Base-by-base conservation (phyloP, 306 rosid genomes). In the Fragaria ananassa region DNA sequence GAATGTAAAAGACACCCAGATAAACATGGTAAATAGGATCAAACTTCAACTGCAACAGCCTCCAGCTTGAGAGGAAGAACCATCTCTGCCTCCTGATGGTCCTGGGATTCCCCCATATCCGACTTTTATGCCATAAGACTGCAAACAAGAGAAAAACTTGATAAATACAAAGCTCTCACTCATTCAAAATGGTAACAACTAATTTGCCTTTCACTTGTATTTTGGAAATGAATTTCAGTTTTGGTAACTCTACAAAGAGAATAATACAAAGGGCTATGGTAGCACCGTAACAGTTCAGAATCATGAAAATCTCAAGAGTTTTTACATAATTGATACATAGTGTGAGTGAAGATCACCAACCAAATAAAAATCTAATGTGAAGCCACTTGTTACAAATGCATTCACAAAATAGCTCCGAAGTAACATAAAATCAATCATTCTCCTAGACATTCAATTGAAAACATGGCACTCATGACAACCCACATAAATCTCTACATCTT, bases 71-170 rank as follows among this genome's bases (percentile, higher is more conserved):
- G 99, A 79, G 78, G 97, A 84, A 31, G 97, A 83, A 53, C 97
- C 99, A 81, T 96, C 95, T 83, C 99, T 89, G 81, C 97, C 96
- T 39, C 96, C 97, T 49, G 98, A 86, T 65, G 99, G 96, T 83
- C 99, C 99, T 5, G 99, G 97, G 71, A 96, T 82, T 75, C 99
- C 99, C 49, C 98, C 99, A 71, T 92, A 96, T 73, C 99, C 99
- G 19, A 96, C 96, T 85, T 96, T 96, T 79, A 96, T 96, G 79
- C 99, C 99, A 76, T 96, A 89, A 60, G 99, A 92, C 99, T 96
- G 93, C 88, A 81, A 81, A 73, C 72, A 71, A 77, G 7, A 75
- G 19, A 76, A 70, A 65, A 2, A 72, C 42, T 77, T 81, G 79
- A 83, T 77, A 50, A 76, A 78, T 51, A 42, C 31, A 54, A 34